Conservation (phyloP, 495 filamentous ascomycete genomes). For the Trichoderma erinaceum region DNA sequence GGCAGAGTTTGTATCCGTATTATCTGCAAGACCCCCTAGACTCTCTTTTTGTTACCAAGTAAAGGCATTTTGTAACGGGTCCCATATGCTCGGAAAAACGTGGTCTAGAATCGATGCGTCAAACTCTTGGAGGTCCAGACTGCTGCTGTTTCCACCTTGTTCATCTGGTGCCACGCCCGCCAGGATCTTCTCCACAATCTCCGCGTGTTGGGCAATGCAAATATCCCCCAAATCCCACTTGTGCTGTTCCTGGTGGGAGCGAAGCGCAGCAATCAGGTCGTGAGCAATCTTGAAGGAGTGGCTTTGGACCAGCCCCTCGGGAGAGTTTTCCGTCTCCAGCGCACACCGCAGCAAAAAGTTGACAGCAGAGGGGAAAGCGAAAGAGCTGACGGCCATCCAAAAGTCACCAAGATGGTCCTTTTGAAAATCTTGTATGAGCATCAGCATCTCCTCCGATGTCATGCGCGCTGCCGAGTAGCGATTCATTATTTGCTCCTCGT, state of each 20-base stretch:
- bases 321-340: conserved; percentile 35
- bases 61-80: conserved; percentile 15
- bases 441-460: conserved; percentile 47
- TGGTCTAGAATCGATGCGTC: conserved; percentile 18
- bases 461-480: conserved; percentile 45
- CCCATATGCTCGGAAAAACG: conserved; percentile 24
- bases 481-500: conserved; percentile 38
- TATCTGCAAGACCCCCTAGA: not conserved
- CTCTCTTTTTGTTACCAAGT: not conserved
- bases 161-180: conserved; percentile 24
- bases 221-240: conserved; percentile 51
- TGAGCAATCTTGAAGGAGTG: conserved; percentile 41
- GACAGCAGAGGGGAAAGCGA: conserved; percentile 44
- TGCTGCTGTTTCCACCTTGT: conserved; percentile 20
- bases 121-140: conserved; percentile 17
- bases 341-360: conserved; percentile 45
- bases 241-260: conserved; percentile 45
- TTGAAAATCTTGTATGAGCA: conserved; percentile 43
- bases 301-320: conserved; percentile 34
- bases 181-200: conserved; percentile 27
- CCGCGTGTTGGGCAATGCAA: conserved; percentile 47
- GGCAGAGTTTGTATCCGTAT: not conserved
- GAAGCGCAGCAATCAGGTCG: conserved; percentile 31
- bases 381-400: conserved; percentile 46
- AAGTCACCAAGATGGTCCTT: conserved; percentile 44